These are phyloP conservation scores for Neoboletus brunneissimus DNA, from an alignment of 768 basidiomycete genomes.

Conservation along the genomic window DNA sequence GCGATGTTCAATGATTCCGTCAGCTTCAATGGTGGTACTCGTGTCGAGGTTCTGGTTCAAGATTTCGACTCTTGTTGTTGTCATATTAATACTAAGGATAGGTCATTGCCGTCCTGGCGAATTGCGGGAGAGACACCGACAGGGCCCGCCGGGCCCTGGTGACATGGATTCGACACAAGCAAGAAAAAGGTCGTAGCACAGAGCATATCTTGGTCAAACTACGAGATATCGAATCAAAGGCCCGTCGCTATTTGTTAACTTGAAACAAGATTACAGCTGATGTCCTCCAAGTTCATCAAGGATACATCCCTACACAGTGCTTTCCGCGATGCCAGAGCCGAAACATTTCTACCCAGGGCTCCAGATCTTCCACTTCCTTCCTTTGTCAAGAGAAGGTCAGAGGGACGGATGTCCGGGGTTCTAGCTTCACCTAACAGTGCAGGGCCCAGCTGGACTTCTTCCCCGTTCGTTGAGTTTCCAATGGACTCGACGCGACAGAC, in stretches of 20 bases:
- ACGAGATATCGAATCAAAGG: slow-evolving; percentile 31
- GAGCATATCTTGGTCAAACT: slow-evolving; percentile 32
- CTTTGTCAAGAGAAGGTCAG: neutral
- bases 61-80: neutral
- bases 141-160: slow-evolving; percentile 29
- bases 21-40: slow-evolving; percentile 30
- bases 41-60: slow-evolving; percentile 23
- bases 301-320: slow-evolving; percentile 28
- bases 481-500: neutral
- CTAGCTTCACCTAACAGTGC: neutral
- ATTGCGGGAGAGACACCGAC: slow-evolving; percentile 30
- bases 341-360: slow-evolving; percentile 27
- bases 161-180: slow-evolving; percentile 30
- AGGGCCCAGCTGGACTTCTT: neutral
- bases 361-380: slow-evolving; percentile 26
- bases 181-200: slow-evolving; percentile 28
- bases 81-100: slow-evolving; percentile 8
- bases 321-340: slow-evolving; percentile 34
- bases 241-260: neutral
- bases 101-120: slow-evolving; percentile 34
- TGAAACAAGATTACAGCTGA: neutral
- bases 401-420: neutral
- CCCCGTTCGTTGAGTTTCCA: neutral
- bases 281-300: slow-evolving; percentile 27
- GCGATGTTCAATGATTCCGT: slow-evolving; percentile 25